A percentile compares a stretch with the other conserved stretches of the same genome.
Evolutionary conservation across 108 stramenopile species (phyloP).

Genomic region (Epithemia pelagica): DNA sequence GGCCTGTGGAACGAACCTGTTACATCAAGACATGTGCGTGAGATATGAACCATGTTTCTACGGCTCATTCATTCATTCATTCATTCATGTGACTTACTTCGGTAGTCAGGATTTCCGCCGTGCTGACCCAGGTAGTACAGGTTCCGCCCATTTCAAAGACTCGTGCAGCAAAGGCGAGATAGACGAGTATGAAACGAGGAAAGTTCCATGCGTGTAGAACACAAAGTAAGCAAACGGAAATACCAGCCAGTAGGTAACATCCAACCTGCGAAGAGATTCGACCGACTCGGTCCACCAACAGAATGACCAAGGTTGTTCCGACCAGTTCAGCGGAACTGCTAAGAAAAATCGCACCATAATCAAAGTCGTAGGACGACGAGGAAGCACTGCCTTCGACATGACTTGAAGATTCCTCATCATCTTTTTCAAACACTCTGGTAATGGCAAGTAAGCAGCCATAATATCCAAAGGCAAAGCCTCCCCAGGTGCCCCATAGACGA

Average conservation of each 20-base stretch:
- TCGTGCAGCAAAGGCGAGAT: slow-evolving; percentile 53
- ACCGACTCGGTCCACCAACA: slow-evolving; percentile 51
- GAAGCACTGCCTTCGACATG: background rate
- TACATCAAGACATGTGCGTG: too few species aligned
- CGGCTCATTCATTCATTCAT: too few species aligned
- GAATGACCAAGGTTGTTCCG: slow-evolving; percentile 55
- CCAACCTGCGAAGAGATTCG: slow-evolving; percentile 53
- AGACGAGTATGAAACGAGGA: slow-evolving; percentile 25
- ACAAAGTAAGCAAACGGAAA: slow-evolving; percentile 36
- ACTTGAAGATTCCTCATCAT: background rate
- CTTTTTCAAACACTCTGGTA: slow-evolving; percentile 51
- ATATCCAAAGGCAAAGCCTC: slow-evolving; percentile 58
- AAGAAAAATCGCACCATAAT: slow-evolving; percentile 40
- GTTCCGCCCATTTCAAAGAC: slow-evolving; percentile 68
- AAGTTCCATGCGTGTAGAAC: slow-evolving; percentile 14
- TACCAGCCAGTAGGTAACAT: slow-evolving; percentile 52
- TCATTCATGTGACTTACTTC: too few species aligned
- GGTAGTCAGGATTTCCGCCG: slow-evolving; percentile 71
- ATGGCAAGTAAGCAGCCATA: slow-evolving; percentile 60
- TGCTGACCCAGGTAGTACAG: slow-evolving; percentile 63
- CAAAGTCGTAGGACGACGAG: slow-evolving; percentile 15
- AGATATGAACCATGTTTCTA: too few species aligned
- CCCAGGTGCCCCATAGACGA: slow-evolving; percentile 47
- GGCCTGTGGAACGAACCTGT: slow-evolving; percentile 61
- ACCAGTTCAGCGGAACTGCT: slow-evolving; percentile 56